Evolutionary conservation across 176 grass and related monocot genomes (phyloP), one percentile per base, ranked within the genome.

Genomic region (Bromus sterilis): DNA sequence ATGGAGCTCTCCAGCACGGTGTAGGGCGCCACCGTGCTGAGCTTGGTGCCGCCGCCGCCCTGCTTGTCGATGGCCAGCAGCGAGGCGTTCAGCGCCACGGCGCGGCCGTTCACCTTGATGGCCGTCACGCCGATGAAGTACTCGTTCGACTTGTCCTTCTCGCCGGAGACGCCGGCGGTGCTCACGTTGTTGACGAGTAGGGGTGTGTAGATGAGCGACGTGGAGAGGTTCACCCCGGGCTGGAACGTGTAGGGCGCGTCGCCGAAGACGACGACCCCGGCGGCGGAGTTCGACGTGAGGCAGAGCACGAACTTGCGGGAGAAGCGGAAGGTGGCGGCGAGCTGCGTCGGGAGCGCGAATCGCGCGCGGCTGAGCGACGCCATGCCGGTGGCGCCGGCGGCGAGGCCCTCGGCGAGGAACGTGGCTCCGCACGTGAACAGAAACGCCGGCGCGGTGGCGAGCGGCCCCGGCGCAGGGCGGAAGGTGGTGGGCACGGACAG

Each of bases 121-220:
- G 21, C 84, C 58, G 56, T 91, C 12, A 97, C 86, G 56, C 83
- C 88, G 57, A 97, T 74, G 81, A 97, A 97, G 80, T 97, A 93
- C 81, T 97, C 91, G 31, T 71, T 74, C 2, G 94, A 97, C 64
- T 93, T 91, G 59, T 89, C 94, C 4, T 84, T 73, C 4, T 12
- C 18, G 21, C 77, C n/a, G 13, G 49, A 97, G n/a, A 80, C 64
- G 28, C 75, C 91, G 13, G 86, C 88, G n/a, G 91, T 93, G 91
- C 91, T 97, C 33, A 83, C 91, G 35, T 89, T 91, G 51, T 93
- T 97, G 80, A 97, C 14, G 53, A 97, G 77, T 9, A 93, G 86
- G 20, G 88, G 94, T 4, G 94, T 97, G 86, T 97, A 91, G 23
- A 37, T 7, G 30, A 97, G 94, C 48, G 72, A 86, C 30, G 56